Percentiles rank a stretch among this genome's conserved stretches.
Evolutionary conservation across 257 asterid genomes (phyloP).

Genomic region (Solanum pinnatisectum): DNA sequence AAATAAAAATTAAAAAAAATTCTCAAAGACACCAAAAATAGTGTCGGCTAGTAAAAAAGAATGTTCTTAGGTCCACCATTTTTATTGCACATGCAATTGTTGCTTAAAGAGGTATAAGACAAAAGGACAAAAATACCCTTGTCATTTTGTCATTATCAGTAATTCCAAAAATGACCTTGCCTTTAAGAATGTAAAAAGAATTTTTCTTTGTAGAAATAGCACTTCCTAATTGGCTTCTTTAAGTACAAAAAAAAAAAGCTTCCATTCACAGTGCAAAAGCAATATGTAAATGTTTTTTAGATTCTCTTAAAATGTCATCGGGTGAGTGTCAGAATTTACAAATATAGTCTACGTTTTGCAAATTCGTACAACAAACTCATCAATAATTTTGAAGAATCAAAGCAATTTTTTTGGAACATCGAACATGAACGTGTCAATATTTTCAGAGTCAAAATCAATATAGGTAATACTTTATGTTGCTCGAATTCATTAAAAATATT

Average conservation of each 20-base stretch:
- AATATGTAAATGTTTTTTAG: not conserved
- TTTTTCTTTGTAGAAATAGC: slow-evolving; percentile 5
- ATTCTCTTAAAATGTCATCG: not conserved
- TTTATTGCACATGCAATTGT: slow-evolving; percentile 38
- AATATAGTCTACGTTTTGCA: not conserved
- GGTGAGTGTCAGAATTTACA: not conserved
- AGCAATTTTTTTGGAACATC: not conserved
- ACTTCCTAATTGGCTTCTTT: slow-evolving; percentile 10
- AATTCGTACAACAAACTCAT: not conserved
- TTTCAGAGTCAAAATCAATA: not conserved
- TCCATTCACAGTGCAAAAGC: not conserved
- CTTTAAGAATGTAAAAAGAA: slow-evolving; percentile 10
- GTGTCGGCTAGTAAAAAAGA: not conserved
- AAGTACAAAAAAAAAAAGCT: not conserved
- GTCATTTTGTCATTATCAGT: not conserved
- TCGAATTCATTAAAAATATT: not conserved
- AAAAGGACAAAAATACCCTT: slow-evolving; percentile 30
- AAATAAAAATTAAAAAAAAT: not conserved
- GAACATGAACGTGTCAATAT: accelerated
- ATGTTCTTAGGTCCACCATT: slow-evolving; percentile 32
- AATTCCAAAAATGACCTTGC: slow-evolving; percentile 1
- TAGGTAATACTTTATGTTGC: not conserved
- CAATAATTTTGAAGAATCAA: not conserved
- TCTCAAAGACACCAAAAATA: not conserved
- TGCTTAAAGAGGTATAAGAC: not conserved